Evolutionary conservation across 2,329 filamentous ascomycete species (phyloP), one percentile per base, ranked within the genome.

Genomic region (Grosmannia penicillata): DNA sequence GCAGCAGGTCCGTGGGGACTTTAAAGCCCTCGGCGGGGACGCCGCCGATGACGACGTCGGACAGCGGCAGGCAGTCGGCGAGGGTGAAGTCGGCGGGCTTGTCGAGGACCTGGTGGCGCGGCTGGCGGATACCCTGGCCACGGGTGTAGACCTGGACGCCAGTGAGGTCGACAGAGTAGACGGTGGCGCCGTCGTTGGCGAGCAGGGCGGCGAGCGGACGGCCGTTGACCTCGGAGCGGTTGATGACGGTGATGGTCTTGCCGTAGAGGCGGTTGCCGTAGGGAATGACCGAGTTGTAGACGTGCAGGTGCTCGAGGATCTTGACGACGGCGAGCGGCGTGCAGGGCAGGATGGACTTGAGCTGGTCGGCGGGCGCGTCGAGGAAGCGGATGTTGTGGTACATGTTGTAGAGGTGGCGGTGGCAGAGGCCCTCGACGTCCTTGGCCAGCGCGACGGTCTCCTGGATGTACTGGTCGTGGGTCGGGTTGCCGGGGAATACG

Each of bases 391-490:
- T 75, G 64, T 98, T 98, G 67, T 95, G 83, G 64, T 96, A 98
- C 87, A 98, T 95, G 71, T 98, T 98, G 73, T 89, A 87, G 54
- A 96, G 81, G 63, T 96, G 87, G 55, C 78, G 79, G 61, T 95
- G 89, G 50, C 81, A 85, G 42, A 98, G 75, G 26, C 91, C 91
- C 60, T 98, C 91, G 48, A 98, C 89, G 53, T 98, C 91, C 61
- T 98, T 96, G 58, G 72, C 64, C 31, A 94, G 71, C 40, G 84
- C 78, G 40, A 95, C 86, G 4, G 93, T 84, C 63, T 95, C 87
- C 62, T 96, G 89, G 48, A 98, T 76, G 59, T 96, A 96, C 58
- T 83, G 82, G 60, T 98, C 91, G 59, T 94, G 85, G 22, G 75
- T 72, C 37, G 78, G 80, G 63, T 86, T 82, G 60, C 66, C 64